phyloP scores from a whole-genome alignment of 441 rosid genomes.

The Syzygium syzygioides region DNA sequence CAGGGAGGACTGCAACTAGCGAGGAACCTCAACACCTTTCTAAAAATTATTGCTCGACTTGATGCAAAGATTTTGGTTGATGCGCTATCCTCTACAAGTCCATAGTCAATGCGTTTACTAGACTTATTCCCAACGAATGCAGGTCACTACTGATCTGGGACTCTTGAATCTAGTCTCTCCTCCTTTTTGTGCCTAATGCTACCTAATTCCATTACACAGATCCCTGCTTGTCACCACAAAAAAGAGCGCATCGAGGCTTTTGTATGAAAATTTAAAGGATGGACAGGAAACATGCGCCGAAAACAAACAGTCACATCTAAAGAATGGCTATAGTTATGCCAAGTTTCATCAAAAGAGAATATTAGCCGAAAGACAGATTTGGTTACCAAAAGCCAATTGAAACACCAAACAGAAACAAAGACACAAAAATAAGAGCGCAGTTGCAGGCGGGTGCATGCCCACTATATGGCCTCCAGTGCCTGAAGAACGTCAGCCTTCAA shows the following conservation, averaged over 20 bases:
- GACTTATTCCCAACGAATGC: not conserved
- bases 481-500: slow-evolving; percentile 82
- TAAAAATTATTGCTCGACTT: not conserved
- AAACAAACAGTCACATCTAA: too few relatives aligned
- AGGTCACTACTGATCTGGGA: not conserved
- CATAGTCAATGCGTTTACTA: not conserved
- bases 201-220: not conserved
- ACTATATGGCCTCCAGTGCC: slow-evolving; percentile 61
- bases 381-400: slow-evolving; percentile 9
- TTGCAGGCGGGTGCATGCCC: not conserved
- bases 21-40: not conserved
- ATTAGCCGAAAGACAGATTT: not conserved
- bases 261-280: not conserved
- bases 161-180: too few relatives aligned
- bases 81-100: not conserved
- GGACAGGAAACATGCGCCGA: not conserved
- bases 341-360: slow-evolving; percentile 1
- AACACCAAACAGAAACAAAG: slow-evolving; percentile 2
- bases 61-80: not conserved
- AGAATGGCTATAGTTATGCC: not conserved
- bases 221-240: not conserved
- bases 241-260: not conserved
- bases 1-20: not conserved
- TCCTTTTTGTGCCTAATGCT: not conserved
- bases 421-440: not conserved